Evolutionary conservation across 2,329 filamentous ascomycete species (phyloP), one percentile per base, ranked within the genome.

Genomic region (Dothistroma septosporum): DNA sequence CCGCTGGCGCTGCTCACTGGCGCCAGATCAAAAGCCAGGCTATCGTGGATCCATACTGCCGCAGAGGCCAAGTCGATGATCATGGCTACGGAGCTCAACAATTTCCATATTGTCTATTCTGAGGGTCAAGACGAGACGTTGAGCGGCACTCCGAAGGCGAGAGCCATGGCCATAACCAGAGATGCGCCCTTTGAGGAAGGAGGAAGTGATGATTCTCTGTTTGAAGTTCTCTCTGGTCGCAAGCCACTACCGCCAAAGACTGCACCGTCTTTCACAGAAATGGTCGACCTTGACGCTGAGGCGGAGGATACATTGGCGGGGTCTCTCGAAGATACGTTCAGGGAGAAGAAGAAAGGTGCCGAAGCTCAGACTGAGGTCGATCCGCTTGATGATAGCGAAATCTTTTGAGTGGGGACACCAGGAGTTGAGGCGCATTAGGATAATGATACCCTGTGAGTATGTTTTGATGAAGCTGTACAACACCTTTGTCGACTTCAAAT

Each of bases 171-270:
- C 14, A 33, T 54, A 14, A 54, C 54, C 72, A 71, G 61, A 60
- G 59, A 41, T n/a, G 64, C 50, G 12, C 57, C 12, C 8, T 68
- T 64, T 31, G 67, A 75, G 11, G 75, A 71, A 32, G 74, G 77
- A 6, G 73, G 72, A 5, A 77, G 75, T 56, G 78, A 81, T 31
- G 79, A 82, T 63, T 80, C 77, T 47, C 64, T 82, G 24, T 78
- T 77, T 54, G 78, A 81, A 24, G 77, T 81, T 6, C 67, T 82
- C 12, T 79, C 78, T 1, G 79, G 79, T 0, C 68, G 76, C n/a
- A 80, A 75, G 50, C 75, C 77, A 1, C 66, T 77, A 44, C 76
- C 76, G 12, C 70, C 68, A 12, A 71, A 68, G 49, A 67, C 63
- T 53, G 68, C 63, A 60, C 68, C 57, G 48, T 73, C 66, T 24